These are phyloP conservation scores for Metschnikowia anglica DNA, from an alignment of 805 yeast genomes.

Conservation along the genomic window DNA sequence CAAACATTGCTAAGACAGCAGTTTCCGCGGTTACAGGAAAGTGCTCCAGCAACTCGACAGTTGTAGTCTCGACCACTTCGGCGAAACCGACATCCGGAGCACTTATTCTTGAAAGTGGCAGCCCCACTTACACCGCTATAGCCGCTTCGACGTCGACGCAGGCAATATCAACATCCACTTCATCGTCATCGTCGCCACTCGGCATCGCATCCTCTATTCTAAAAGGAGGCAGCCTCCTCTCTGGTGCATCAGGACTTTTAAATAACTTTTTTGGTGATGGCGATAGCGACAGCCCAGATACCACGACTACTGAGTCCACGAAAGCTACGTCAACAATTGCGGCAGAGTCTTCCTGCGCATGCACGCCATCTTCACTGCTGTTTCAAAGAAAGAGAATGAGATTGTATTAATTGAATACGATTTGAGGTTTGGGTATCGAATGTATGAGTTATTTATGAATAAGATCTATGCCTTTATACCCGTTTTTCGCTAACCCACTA, in stretches of 20 bases:
- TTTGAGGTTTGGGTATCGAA: too few relatives aligned
- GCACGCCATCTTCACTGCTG: constrained; percentile 11
- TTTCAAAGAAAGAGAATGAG: too few relatives aligned
- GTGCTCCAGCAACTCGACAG: constrained; percentile 21
- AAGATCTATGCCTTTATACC: too few relatives aligned
- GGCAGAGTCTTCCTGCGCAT: constrained; percentile 6
- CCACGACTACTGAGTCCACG: constrained; percentile 14
- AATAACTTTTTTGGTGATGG: constrained; percentile 15
- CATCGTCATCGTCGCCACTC: constrained; percentile 4
- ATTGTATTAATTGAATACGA: too few relatives aligned
- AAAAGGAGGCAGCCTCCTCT: constrained; percentile 6
- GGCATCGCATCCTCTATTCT: neutral
- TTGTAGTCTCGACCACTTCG: neutral
- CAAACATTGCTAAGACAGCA: constrained; percentile 36
- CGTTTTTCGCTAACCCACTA: too few relatives aligned
- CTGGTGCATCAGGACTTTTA: constrained; percentile 9
- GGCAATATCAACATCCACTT: neutral
- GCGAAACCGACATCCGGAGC: neutral
- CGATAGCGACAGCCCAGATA: constrained; percentile 6
- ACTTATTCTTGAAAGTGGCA: neutral
- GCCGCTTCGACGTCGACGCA: neutral
- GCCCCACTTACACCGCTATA: neutral
- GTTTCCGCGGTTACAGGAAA: constrained; percentile 35
- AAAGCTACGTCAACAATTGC: constrained; percentile 7
- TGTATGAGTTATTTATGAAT: too few relatives aligned